Conservation (phyloP, 148 eudicot species). For the Vaccinium corymbosum region DNA sequence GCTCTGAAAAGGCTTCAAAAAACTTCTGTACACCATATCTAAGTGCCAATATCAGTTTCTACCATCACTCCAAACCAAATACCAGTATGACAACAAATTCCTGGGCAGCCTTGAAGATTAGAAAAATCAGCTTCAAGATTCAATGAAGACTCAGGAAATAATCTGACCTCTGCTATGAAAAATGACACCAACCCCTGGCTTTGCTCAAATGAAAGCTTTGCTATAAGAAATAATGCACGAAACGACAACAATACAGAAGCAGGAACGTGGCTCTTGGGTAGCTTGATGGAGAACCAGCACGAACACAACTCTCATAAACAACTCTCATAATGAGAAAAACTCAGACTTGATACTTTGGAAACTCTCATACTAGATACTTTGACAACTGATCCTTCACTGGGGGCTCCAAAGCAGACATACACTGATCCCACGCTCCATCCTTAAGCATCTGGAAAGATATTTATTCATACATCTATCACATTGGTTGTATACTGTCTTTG, state of each 20-base stretch:
- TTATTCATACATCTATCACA: not conserved
- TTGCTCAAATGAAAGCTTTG: slow-evolving; percentile 8
- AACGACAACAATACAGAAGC: slow-evolving; percentile 7
- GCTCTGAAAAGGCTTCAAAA: slow-evolving; percentile 10
- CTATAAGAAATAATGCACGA: not conserved
- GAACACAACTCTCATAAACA: no score
- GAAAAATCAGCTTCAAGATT: slow-evolving; percentile 22
- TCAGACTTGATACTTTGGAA: not conserved
- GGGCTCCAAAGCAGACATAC: slow-evolving; percentile 76
- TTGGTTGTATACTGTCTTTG: not conserved
- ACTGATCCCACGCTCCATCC: slow-evolving; percentile 85
- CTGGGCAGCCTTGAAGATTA: slow-evolving; percentile 23
- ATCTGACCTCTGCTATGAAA: slow-evolving; percentile 9
- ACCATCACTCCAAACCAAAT: slow-evolving; percentile 12
- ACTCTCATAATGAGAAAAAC: not conserved
- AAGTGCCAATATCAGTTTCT: slow-evolving; percentile 15
- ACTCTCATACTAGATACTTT: slow-evolving; percentile 60
- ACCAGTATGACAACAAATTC: not conserved
- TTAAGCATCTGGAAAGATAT: slow-evolving; percentile 61
- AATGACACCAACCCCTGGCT: slow-evolving; percentile 15
- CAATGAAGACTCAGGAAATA: slow-evolving; percentile 12
- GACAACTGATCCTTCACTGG: slow-evolving; percentile 56
- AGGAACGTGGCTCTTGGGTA: slow-evolving; percentile 1
- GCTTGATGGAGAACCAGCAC: slow-evolving; percentile 7
- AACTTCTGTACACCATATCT: slow-evolving; percentile 7